Evolutionary conservation across 78 protist species (phyloP), one percentile per base, ranked within the genome.

Genomic region (Speleostelium caveatum): DNA sequence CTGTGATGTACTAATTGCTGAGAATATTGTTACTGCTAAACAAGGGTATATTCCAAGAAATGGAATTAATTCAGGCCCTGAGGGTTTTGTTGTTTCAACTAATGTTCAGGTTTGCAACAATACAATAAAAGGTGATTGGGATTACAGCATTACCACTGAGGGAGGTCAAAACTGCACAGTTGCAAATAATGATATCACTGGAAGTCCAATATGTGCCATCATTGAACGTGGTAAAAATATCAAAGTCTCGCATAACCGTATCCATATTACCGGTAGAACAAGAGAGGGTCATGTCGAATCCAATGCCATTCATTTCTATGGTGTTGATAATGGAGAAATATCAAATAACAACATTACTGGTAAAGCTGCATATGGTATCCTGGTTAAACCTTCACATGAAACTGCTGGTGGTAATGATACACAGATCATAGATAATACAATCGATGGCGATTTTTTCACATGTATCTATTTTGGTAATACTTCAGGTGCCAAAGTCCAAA

Each of bases 51-150:
- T 79, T 1, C 91, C 91, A 14, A 35, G 91, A 41, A 83, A 83
- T 59, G 91, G 91, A n/a, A 60, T 83, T 1, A 83, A 83, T 28
- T 56, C 79, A 41, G 91, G 91, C 30, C 91, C 91, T 26, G 91
- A 83, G 26, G 91, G 91, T 42, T 83, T 55, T 17, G 2, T 53
- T 26, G 36, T 41, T 26, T 69, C 79, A 2, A 83, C 73, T 0
- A 69, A 83, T 24, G 51, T 83, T 22, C 42, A 67, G 42, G 38
- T 41, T n/a, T 22, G 39, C 14, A 83, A 83, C 55, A 83, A 83
- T 30, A 69, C 56, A 30, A 32, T 83, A 16, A 42, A 79, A 39
- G 91, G 91, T 42, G 91, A 83, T 59, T 83, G 91, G 91, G 91
- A 83, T 21, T 83, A 69, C 30, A 39, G 79, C 0, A 22, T 83